Conservation (phyloP, 78 protist genomes). For the Polysphondylium violaceum region DNA sequence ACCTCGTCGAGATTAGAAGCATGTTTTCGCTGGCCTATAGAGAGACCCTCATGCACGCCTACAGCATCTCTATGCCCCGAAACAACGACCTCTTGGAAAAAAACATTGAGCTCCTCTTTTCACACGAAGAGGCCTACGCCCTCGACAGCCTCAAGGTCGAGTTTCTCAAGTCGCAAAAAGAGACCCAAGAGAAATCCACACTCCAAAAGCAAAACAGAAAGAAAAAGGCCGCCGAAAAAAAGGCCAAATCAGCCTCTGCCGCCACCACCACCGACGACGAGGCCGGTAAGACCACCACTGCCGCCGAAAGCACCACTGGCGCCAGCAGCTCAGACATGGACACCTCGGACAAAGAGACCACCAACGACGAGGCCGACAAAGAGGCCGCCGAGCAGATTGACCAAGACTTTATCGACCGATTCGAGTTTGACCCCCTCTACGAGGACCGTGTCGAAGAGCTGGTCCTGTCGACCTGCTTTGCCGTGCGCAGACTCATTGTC, state of each 20-base stretch:
- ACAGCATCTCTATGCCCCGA: constrained; percentile 4
- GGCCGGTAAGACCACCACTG: neutral
- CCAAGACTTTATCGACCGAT: neutral
- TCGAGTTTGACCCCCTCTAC: neutral
- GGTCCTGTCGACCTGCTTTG: neutral
- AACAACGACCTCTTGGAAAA: neutral
- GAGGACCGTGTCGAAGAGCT: neutral
- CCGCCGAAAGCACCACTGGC: neutral
- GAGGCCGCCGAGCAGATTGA: neutral
- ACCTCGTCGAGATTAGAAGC: neutral
- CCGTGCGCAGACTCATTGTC: constrained; percentile 12
- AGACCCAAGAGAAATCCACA: neutral
- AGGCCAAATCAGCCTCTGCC: neutral
- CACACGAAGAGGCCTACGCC: neutral
- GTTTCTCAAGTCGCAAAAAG: neutral
- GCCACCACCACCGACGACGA: neutral
- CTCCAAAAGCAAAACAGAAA: neutral
- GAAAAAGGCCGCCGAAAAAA: neutral
- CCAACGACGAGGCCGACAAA: neutral
- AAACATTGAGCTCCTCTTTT: neutral
- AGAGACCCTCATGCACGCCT: neutral
- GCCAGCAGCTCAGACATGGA: neutral
- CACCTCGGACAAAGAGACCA: neutral
- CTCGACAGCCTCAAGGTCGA: neutral
- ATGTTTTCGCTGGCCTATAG: neutral